A percentile compares a stretch with the other conserved stretches of the same genome.
Evolutionary conservation across 2,329 filamentous ascomycete species (phyloP).

Genomic region (Penicillium corylophilum): DNA sequence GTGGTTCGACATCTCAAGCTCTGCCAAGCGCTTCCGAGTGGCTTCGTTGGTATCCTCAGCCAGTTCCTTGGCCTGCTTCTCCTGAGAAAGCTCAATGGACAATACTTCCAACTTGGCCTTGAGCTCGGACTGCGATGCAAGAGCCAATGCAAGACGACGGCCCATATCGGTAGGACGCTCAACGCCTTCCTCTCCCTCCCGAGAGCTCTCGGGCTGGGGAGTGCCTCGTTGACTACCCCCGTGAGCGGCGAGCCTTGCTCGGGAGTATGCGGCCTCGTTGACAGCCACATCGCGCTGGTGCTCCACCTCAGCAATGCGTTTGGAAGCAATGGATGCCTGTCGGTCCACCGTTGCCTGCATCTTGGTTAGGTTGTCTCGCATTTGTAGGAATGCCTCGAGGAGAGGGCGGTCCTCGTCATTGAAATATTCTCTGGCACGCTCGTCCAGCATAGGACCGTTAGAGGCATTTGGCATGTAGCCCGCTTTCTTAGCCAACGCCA

Average conservation of each 20-base stretch:
- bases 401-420: constrained; percentile 89
- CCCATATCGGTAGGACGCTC: constrained; percentile 73
- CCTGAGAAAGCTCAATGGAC: constrained; percentile 71
- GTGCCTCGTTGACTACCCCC: constrained; percentile 65
- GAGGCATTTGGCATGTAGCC: constrained; percentile 76
- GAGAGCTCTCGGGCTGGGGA: constrained; percentile 51
- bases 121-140: constrained; percentile 78
- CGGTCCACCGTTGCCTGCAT: constrained; percentile 88
- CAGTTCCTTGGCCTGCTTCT: constrained; percentile 75
- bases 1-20: constrained; percentile 81
- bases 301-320: constrained; percentile 88
- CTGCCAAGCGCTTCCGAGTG: constrained; percentile 76
- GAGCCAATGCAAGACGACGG: constrained; percentile 75
- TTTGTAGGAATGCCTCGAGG: constrained; percentile 86
- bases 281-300: constrained; percentile 93
- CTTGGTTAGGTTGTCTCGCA: constrained; percentile 84
- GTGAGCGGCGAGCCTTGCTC: constrained; percentile 84
- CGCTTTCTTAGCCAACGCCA: constrained; percentile 85
- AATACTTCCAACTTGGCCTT: constrained; percentile 71
- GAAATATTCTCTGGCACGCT: constrained; percentile 73
- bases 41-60: constrained; percentile 85
- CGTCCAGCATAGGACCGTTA: constrained; percentile 71
- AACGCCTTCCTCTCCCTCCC: constrained; percentile 55
- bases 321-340: constrained; percentile 80
- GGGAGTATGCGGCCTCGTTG: constrained; percentile 90